Conservation (phyloP, 1,139 yeast genomes). For the Hyphopichia khmerensis region DNA sequence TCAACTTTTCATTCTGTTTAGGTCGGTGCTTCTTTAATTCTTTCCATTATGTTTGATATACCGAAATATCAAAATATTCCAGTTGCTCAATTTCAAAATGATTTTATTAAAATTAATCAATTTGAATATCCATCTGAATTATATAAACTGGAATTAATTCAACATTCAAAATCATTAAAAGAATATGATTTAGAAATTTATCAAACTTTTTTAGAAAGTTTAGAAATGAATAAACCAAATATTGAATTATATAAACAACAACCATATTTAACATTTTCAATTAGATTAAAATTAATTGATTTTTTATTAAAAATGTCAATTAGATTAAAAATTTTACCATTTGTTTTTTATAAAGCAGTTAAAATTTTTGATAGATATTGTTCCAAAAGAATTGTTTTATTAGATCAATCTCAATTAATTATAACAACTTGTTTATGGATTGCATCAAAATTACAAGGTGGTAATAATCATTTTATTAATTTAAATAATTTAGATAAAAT, state of each 20-base stretch:
- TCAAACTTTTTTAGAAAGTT: conserved; percentile 33
- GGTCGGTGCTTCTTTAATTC: not conserved
- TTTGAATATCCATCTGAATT: conserved; percentile 48
- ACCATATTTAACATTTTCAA: conserved; percentile 56
- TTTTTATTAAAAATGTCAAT: conserved; percentile 59
- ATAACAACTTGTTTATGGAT: conserved; percentile 69
- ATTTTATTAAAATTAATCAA: conserved; percentile 16
- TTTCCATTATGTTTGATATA: conserved; percentile 9
- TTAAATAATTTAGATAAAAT: conserved; percentile 32
- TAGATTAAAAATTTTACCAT: conserved; percentile 58
- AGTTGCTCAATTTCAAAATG: conserved; percentile 4
- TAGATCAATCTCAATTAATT: conserved; percentile 62
- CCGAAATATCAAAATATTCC: conserved; percentile 7
- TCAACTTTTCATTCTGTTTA: too few species aligned
- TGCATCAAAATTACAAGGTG: conserved; percentile 64
- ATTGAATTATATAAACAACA: conserved; percentile 58
- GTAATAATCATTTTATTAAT: conserved; percentile 67
- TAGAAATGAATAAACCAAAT: conserved; percentile 44
- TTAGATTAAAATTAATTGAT: conserved; percentile 53
- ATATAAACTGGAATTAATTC: conserved; percentile 48
- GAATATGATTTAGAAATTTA: conserved; percentile 58
- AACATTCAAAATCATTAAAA: conserved; percentile 45
- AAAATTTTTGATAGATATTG: conserved; percentile 65
- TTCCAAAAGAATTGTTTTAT: conserved; percentile 58
- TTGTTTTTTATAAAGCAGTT: conserved; percentile 58